Conservation (phyloP, 163 green algal species). For the Chloromonas sp. region DNA sequence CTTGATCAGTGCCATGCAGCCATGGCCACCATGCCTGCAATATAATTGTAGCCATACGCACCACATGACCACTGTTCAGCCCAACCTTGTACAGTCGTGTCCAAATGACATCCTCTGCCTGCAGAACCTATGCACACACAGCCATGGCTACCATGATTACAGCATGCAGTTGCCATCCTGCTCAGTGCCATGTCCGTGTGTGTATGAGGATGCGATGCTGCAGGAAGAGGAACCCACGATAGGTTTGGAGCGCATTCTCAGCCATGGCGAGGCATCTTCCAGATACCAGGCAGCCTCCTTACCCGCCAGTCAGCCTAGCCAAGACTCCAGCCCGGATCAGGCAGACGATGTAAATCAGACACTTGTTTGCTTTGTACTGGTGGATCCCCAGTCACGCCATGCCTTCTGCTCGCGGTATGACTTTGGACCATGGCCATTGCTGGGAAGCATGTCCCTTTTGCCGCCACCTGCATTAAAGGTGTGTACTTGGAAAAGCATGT, state of each 20-base stretch:
- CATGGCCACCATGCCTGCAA: too few relatives aligned
- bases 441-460: slow-evolving; percentile 36
- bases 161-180: neutral
- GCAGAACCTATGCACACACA: neutral
- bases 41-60: too few relatives aligned
- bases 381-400: slow-evolving; percentile 50
- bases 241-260: slow-evolving; percentile 1
- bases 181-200: neutral
- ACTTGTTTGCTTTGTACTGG: slow-evolving; percentile 83
- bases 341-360: slow-evolving; percentile 31
- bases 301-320: neutral
- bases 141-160: neutral
- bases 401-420: slow-evolving; percentile 83
- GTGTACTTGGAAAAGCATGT: too few relatives aligned
- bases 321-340: neutral
- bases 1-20: too few relatives aligned
- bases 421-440: slow-evolving; percentile 85
- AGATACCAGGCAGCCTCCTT: neutral
- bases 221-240: slow-evolving; percentile 4
- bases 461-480: neutral
- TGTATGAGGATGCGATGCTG: neutral
- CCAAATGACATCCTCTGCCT: neutral
- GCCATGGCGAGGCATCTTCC: neutral
- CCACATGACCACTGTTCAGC: neutral
- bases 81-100: neutral